Evolutionary conservation across 257 asterid genomes (phyloP).

Genomic region (Penstemon barbatus): DNA sequence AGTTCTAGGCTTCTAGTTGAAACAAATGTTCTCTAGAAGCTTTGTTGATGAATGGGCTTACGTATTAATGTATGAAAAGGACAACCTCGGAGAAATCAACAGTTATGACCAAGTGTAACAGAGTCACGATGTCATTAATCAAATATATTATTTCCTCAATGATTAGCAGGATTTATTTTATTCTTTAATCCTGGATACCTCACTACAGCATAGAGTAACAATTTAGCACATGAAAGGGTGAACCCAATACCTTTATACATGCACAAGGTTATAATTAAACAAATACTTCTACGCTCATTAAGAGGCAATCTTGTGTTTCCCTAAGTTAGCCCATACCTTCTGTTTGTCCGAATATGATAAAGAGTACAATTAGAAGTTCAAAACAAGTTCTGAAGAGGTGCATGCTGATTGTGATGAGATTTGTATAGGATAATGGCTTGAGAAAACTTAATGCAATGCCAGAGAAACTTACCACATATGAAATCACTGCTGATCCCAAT

Average conservation of each 20-base stretch:
- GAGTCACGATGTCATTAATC: not conserved
- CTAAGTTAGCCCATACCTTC: constrained; percentile 3
- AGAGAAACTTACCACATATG: constrained; percentile 73
- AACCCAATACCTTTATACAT: not conserved
- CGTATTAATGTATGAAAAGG: not conserved
- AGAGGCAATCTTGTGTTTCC: not conserved
- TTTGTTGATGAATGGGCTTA: not conserved
- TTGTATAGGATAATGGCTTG: not conserved
- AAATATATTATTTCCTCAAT: not conserved
- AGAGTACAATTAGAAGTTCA: not conserved
- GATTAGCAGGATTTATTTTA: not conserved
- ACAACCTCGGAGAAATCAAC: not conserved
- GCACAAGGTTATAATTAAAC: not conserved
- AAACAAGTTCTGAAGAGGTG: not conserved
- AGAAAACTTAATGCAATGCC: constrained; percentile 20
- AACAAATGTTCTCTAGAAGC: not conserved
- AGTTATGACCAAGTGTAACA: not conserved
- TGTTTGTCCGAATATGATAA: not conserved
- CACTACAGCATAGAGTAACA: constrained; percentile 10
- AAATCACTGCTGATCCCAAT: constrained; percentile 97
- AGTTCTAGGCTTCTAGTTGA: not conserved
- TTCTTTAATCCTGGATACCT: not conserved
- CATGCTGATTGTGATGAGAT: not conserved
- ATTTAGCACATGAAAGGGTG: not conserved
- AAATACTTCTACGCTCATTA: constrained; percentile 12